Conservation (phyloP, 768 basidiomycete genomes). For the Porphyrellus cyaneotinctus region DNA sequence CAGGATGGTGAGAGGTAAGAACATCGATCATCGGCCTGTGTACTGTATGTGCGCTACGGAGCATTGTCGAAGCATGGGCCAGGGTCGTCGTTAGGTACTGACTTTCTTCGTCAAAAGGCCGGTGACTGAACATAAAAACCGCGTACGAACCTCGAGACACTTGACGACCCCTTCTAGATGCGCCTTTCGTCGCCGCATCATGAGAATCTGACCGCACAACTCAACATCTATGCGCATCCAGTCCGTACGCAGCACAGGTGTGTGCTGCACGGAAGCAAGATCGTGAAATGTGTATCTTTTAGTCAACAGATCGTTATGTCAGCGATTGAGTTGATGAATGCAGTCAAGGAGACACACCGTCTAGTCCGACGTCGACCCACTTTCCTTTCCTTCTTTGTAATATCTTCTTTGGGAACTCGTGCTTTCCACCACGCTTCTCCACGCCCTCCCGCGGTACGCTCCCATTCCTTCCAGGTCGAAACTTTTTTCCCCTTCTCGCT, state of each 20-base stretch:
- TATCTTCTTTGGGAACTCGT: slow-evolving; percentile 12
- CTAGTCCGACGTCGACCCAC: slow-evolving; percentile 24
- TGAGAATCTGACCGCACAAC: slow-evolving; percentile 67
- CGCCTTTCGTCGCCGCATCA: slow-evolving; percentile 62
- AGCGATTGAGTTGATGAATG: not conserved
- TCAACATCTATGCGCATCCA: slow-evolving; percentile 78
- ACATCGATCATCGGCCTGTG: slow-evolving; percentile 46
- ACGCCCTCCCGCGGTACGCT: slow-evolving; percentile 17
- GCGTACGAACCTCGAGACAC: slow-evolving; percentile 47
- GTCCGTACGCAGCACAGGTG: slow-evolving; percentile 51
- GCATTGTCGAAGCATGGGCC: slow-evolving; percentile 48
- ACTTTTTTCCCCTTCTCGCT: slow-evolving; percentile 32
- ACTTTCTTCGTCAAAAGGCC: slow-evolving; percentile 1
- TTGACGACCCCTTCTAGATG: slow-evolving; percentile 63
- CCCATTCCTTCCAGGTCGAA: slow-evolving; percentile 47
- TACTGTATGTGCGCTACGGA: slow-evolving; percentile 56
- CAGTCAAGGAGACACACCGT: slow-evolving; percentile 15
- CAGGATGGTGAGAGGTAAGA: slow-evolving; percentile 33
- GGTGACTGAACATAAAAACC: slow-evolving; percentile 6
- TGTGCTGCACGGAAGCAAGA: slow-evolving; percentile 43
- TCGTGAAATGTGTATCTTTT: slow-evolving; percentile 69
- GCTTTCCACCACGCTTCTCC: slow-evolving; percentile 21
- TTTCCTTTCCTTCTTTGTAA: slow-evolving; percentile 7
- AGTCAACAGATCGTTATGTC: slow-evolving; percentile 1
- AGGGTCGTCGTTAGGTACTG: slow-evolving; percentile 53